A percentile compares a stretch with the other conserved stretches of the same genome.
Evolutionary conservation across 1,284 basidiomycete species (phyloP).

Genomic region (Apiotrichum gamsii): DNA sequence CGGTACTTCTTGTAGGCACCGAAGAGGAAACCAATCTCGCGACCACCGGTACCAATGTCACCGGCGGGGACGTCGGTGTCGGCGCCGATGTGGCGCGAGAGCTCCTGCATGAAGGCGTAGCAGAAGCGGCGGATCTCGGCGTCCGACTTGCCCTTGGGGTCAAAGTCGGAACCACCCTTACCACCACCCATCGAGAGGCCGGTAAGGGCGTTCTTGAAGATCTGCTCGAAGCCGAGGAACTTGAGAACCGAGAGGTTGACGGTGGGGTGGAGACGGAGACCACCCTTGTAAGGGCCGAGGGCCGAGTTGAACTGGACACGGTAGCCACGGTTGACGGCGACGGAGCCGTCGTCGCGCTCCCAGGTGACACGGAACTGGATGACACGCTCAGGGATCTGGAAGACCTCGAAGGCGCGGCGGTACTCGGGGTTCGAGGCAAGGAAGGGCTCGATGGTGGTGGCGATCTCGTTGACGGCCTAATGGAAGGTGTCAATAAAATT

Average conservation of each 20-base stretch:
- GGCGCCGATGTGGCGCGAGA: constrained; percentile 63
- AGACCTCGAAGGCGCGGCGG: constrained; percentile 63
- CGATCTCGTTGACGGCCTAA: constrained; percentile 62
- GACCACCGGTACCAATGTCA: constrained; percentile 64
- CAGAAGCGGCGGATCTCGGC: constrained; percentile 66
- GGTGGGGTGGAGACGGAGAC: constrained; percentile 70
- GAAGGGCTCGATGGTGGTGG: constrained; percentile 60
- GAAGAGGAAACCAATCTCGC: constrained; percentile 66
- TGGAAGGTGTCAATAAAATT: background rate
- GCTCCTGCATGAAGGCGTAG: constrained; percentile 65
- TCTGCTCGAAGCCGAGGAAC: constrained; percentile 77
- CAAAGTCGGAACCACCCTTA: constrained; percentile 67
- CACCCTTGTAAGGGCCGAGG: constrained; percentile 76
- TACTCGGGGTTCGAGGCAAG: constrained; percentile 65
- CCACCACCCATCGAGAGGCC: constrained; percentile 70
- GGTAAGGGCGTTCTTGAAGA: constrained; percentile 78
- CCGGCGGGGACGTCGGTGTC: constrained; percentile 77
- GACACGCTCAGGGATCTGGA: constrained; percentile 66
- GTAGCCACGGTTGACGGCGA: constrained; percentile 70
- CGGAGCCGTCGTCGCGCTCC: constrained; percentile 65
- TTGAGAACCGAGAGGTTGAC: constrained; percentile 80
- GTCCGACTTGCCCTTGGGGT: constrained; percentile 76
- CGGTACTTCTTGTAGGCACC: constrained; percentile 68
- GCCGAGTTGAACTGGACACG: constrained; percentile 78
- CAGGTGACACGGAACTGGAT: constrained; percentile 73